Evolutionary conservation across 768 basidiomycete species (phyloP).

Genomic region (Russula griseocarnosa): DNA sequence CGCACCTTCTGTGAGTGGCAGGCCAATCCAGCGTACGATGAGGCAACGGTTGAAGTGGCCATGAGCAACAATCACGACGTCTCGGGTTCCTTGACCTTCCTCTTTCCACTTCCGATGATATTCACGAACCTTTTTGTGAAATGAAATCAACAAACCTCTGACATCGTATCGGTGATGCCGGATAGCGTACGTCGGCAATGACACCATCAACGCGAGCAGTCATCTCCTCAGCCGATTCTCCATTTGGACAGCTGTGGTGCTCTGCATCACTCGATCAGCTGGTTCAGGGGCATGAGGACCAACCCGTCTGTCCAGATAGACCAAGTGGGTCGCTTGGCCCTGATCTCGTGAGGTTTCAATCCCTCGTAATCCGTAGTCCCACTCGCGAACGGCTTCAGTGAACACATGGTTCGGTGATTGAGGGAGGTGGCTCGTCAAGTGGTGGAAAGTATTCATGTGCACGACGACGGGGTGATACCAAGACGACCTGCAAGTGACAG

Average conservation of each 20-base stretch:
- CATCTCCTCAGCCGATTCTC: conserved; percentile 83
- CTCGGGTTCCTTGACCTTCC: conserved; percentile 60
- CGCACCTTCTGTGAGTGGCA: conserved; percentile 58
- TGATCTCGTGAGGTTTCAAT: conserved; percentile 72
- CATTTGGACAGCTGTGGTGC: conserved; percentile 70
- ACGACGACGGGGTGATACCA: conserved; percentile 84
- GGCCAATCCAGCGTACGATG: conserved; percentile 77
- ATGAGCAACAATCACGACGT: conserved; percentile 88
- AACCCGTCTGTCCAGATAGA: conserved; percentile 84
- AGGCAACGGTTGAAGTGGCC: conserved; percentile 77
- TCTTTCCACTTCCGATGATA: conserved; percentile 69
- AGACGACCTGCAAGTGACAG: conserved; percentile 63
- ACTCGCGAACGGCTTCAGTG: conserved; percentile 71
- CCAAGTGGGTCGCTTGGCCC: conserved; percentile 58
- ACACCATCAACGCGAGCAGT: conserved; percentile 69
- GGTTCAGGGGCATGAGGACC: conserved; percentile 23
- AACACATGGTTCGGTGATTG: conserved; percentile 49
- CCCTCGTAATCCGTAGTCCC: conserved; percentile 95
- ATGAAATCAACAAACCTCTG: background rate
- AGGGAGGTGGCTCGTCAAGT: conserved; percentile 58
- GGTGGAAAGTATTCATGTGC: conserved; percentile 83
- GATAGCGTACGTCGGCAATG: conserved; percentile 55
- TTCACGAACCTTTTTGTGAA: conserved; percentile 59
- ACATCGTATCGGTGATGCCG: background rate
- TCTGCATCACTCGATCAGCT: background rate